These are phyloP conservation scores for Fusarium verticillioides DNA, from an alignment of 2,329 filamentous ascomycete genomes.

Conservation along the genomic window DNA sequence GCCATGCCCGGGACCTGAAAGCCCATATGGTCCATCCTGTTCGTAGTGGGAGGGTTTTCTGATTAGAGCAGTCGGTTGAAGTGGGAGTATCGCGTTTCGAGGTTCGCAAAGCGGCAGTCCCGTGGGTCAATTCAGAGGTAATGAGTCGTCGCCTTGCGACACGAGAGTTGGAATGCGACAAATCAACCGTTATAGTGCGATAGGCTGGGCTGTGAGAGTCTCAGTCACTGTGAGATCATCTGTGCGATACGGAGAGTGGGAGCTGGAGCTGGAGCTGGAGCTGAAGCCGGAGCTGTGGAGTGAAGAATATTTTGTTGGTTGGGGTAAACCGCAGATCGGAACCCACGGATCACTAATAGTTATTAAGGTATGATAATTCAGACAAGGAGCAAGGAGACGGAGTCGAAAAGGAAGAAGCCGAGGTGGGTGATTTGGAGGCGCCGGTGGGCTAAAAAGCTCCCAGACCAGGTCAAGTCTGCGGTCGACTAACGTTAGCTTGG, in stretches of 20 bases:
- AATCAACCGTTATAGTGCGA: neutral
- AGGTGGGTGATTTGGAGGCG: conserved; percentile 8
- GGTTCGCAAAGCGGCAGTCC: conserved; percentile 14
- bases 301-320: conserved; percentile 28
- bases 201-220: conserved; percentile 3
- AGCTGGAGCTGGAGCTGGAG: neutral
- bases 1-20: conserved; percentile 70
- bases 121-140: conserved; percentile 22
- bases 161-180: neutral
- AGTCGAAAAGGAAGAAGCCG: conserved; percentile 12
- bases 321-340: conserved; percentile 35
- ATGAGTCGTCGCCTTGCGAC: conserved; percentile 12
- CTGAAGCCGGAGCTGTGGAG: conserved; percentile 18
- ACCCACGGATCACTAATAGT: conserved; percentile 26
- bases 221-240: conserved; percentile 10
- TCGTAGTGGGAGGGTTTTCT: neutral
- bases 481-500: conserved; percentile 12
- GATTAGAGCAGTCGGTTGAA: neutral
- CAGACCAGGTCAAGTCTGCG: conserved; percentile 18
- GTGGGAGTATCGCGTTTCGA: conserved; percentile 1
- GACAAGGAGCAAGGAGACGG: conserved; percentile 25
- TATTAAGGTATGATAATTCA: conserved; percentile 33
- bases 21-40: conserved; percentile 59
- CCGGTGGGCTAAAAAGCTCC: conserved; percentile 25
- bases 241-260: neutral